phyloP scores from a whole-genome alignment of 495 filamentous ascomycete genomes.

The Sporormia fimetaria region DNA sequence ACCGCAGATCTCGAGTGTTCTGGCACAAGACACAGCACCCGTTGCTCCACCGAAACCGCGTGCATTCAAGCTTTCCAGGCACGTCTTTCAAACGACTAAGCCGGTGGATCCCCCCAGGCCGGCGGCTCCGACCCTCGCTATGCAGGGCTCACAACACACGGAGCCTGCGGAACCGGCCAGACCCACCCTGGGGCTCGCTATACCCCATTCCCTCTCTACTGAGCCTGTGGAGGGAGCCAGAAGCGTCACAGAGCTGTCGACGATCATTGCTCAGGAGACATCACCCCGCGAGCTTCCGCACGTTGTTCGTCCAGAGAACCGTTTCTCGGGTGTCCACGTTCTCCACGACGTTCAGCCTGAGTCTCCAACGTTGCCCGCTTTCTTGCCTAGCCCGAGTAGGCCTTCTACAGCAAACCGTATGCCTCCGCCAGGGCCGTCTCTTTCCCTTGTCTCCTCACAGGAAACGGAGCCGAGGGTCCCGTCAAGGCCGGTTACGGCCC shows the following conservation, averaged over 20 bases:
- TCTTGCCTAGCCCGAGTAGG: slow-evolving; percentile 16
- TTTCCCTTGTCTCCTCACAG: slow-evolving; percentile 16
- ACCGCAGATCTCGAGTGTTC: slow-evolving; percentile 39
- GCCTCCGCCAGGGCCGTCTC: neutral
- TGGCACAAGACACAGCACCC: slow-evolving; percentile 41
- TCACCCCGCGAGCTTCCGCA: too few species aligned
- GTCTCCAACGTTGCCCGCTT: slow-evolving; percentile 16
- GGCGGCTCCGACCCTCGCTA: slow-evolving; percentile 11
- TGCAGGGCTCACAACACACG: slow-evolving; percentile 22
- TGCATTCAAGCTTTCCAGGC: slow-evolving; percentile 3
- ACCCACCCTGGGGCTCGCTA: neutral
- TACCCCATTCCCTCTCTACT: too few species aligned
- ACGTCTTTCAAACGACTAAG: slow-evolving; percentile 13
- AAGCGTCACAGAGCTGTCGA: too few species aligned
- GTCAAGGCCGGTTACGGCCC: slow-evolving; percentile 20
- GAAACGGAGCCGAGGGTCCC: slow-evolving; percentile 16
- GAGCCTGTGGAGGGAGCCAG: too few species aligned
- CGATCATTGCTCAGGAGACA: too few species aligned
- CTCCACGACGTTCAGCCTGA: slow-evolving; percentile 22
- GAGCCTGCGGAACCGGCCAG: slow-evolving; percentile 9
- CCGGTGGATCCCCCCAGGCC: too few species aligned
- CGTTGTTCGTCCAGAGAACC: neutral
- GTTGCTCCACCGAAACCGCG: slow-evolving; percentile 26
- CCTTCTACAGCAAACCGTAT: slow-evolving; percentile 9
- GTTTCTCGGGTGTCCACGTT: slow-evolving; percentile 20